Evolutionary conservation across 2,329 filamentous ascomycete genomes (phyloP), one percentile per base, ranked within the genome.

Genomic region (Penicillium oxalicum): DNA sequence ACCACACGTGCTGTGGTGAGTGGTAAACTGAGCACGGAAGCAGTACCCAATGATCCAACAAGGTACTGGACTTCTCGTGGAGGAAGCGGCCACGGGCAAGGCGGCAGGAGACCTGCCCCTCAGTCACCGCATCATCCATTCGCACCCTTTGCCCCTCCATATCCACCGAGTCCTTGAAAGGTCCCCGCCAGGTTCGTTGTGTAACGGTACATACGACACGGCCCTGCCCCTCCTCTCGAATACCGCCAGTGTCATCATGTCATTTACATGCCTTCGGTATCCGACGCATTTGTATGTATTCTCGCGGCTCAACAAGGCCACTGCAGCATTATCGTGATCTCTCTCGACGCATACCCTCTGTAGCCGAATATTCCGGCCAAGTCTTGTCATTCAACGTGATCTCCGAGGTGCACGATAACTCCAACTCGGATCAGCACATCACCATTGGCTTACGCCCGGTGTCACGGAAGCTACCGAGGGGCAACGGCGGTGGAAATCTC

Each of bases 391-490:
- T 62, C 42, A 24, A 34, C 37, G 40, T 4, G 11, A 32, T 24
- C 56, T 58, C 56, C 57, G 55, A 59, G 51, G 53, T 51, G 48
- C 50, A 61, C 60, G 60, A 59, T 58, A 53, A 27, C 42, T 13
- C 35, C 46, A 48, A 18, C 37, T 52, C 40, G 45, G 40, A 49
- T 54, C 39, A 18, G 4, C 8, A 44, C 6, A 35, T 41, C 52
- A 55, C 58, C 43, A 68, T 68, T 68, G 65, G 66, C 24, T 12
- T 40, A 13, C 5, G 5, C 25, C 8, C 11, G 4, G 26, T 43
- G 51, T 48, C 37, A 48, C 52, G 61, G 57, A 49, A 63, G 59
- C 55, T 64, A 53, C 55, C 59, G 62, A 63, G 58, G 59, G 54
- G 52, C 50, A 52, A 43, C 40, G 38, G 11, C 38, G 44, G 37